Percentiles rank a stretch among this genome's conserved stretches.
phyloP scores from a whole-genome alignment of 192 early-diverging fungal species.

The Rhizophlyctis rosea region DNA sequence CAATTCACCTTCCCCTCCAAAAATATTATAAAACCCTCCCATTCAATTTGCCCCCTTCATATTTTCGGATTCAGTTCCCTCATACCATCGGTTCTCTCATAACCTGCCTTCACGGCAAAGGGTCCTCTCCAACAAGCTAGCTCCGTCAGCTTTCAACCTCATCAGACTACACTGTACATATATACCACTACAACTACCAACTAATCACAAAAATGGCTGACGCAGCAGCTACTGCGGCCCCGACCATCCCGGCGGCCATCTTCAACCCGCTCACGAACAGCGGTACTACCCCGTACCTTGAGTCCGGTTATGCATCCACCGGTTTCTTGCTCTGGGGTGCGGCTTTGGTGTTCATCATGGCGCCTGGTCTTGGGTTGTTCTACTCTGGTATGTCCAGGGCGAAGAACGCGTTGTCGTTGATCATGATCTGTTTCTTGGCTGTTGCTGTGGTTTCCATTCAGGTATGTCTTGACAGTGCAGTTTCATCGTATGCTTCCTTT shows the following conservation, averaged over 20 bases:
- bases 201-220: background rate
- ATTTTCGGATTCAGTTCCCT: too few species aligned
- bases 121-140: too few species aligned
- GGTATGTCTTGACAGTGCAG: too few species aligned
- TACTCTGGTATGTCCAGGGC: conserved; percentile 91
- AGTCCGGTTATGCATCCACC: conserved; percentile 36
- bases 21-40: too few species aligned
- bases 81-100: too few species aligned
- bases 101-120: too few species aligned
- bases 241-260: conserved; percentile 4
- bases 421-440: conserved; percentile 69
- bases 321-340: conserved; percentile 63
- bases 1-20: too few species aligned
- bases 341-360: conserved; percentile 90
- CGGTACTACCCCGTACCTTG: conserved; percentile 13
- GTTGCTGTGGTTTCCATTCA: conserved; percentile 85
- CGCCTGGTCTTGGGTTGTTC: conserved; percentile 91
- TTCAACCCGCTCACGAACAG: conserved; percentile 16
- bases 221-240: background rate
- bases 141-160: too few species aligned
- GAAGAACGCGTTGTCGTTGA: conserved; percentile 90
- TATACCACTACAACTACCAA: too few species aligned
- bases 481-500: too few species aligned
- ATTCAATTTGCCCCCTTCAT: too few species aligned
- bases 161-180: too few species aligned